Evolutionary conservation across 495 filamentous ascomycete species (phyloP).

Genomic region (Clohesyomyces aquaticus): DNA sequence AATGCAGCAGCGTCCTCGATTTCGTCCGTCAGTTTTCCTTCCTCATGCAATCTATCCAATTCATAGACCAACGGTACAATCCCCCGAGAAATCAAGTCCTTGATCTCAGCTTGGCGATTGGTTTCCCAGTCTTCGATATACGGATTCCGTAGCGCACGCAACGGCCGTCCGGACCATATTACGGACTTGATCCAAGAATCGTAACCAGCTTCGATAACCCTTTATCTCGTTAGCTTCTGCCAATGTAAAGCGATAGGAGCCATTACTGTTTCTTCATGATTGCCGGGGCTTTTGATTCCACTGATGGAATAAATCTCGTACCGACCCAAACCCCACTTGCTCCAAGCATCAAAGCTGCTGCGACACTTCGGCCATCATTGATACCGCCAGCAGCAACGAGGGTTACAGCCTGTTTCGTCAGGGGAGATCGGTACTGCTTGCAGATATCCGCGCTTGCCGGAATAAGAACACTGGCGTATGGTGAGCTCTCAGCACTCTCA

Average conservation of each 20-base stretch:
- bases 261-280: constrained; percentile 26
- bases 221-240: background rate
- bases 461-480: constrained; percentile 63
- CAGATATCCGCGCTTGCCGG: constrained; percentile 78
- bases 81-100: constrained; percentile 31
- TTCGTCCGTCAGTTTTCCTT: constrained; percentile 39
- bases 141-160: constrained; percentile 29
- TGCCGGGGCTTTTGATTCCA: constrained; percentile 26
- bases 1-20: constrained; percentile 35
- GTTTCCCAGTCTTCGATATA: constrained; percentile 41
- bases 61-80: constrained; percentile 35
- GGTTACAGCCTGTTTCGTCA: constrained; percentile 60
- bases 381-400: constrained; percentile 80
- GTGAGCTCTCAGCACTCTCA: background rate
- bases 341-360: constrained; percentile 72
- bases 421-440: constrained; percentile 58
- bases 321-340: constrained; percentile 75
- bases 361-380: constrained; percentile 70
- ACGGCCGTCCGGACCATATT: constrained; percentile 36
- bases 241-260: background rate
- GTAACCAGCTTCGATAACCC: constrained; percentile 30
- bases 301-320: constrained; percentile 35
- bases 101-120: constrained; percentile 38
- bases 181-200: constrained; percentile 30
- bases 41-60: constrained; percentile 34